Conservation (phyloP, 1,284 basidiomycete species). For the Phlebopus sp. region DNA sequence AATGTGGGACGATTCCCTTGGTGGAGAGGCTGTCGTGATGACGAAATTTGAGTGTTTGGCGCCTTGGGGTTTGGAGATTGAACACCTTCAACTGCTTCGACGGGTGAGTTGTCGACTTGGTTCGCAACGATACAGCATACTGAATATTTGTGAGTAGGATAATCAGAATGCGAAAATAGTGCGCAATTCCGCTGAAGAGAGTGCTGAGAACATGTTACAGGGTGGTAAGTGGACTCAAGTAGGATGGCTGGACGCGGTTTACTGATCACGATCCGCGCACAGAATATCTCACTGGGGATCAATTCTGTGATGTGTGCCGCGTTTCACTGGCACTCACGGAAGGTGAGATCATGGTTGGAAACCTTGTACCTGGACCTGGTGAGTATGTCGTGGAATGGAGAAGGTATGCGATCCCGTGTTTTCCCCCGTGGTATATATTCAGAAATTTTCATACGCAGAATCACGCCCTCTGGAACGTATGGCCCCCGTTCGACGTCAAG, state of each 20-base stretch:
- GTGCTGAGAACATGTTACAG: slow-evolving; percentile 39
- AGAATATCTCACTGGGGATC: slow-evolving; percentile 66
- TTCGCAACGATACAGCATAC: neutral
- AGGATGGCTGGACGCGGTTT: neutral
- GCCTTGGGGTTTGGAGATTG: slow-evolving; percentile 53
- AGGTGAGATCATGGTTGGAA: slow-evolving; percentile 35
- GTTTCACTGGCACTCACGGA: slow-evolving; percentile 47
- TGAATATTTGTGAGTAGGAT: slow-evolving; percentile 37
- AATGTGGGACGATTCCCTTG: slow-evolving; percentile 49
- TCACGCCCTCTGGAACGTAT: slow-evolving; percentile 33
- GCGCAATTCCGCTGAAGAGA: slow-evolving; percentile 36
- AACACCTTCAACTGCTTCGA: slow-evolving; percentile 44
- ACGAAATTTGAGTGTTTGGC: slow-evolving; percentile 51
- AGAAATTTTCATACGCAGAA: slow-evolving; percentile 34
- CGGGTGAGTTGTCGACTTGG: slow-evolving; percentile 36
- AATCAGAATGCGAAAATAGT: slow-evolving; percentile 45
- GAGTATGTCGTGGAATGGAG: slow-evolving; percentile 64
- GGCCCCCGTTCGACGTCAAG: slow-evolving; percentile 47
- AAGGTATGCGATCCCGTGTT: slow-evolving; percentile 44
- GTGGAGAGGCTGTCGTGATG: slow-evolving; percentile 55
- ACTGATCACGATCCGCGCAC: slow-evolving; percentile 2
- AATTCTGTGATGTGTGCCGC: slow-evolving; percentile 54
- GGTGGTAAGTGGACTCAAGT: slow-evolving; percentile 32
- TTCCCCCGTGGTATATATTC: neutral
- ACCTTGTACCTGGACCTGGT: slow-evolving; percentile 48